Base-by-base conservation (phyloP, 768 basidiomycete species). In the Sistotremastrum suecicum region DNA sequence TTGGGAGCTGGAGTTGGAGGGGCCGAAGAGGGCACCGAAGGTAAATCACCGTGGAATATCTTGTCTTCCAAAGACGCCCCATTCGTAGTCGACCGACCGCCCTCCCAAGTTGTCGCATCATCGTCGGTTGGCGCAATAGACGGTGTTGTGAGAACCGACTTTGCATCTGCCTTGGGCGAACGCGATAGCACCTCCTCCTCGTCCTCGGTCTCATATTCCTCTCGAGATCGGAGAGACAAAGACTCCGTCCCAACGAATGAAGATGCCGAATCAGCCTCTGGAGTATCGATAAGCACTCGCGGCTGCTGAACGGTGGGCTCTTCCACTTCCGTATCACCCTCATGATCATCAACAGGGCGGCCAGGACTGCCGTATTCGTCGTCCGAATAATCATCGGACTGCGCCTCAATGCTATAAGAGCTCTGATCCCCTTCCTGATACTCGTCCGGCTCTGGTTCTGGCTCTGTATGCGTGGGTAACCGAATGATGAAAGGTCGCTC, bases 401-500 rank as follows among this genome's bases (percentile, higher is more conserved):
- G 20, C 1, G 20, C 20, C 2, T 20, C 20, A 2, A 20, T 20
- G 20, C 20, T 20, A 20, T 20, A 20, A 20, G 20, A 20, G 20
- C 20, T 20, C 20, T 20, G 20, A 20, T 20, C 20, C 20, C 20
- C 20, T 20, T 20, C 20, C 2, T 20, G 20, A 20, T 20, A 20
- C 2, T 20, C 20, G 20, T 20, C 20, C 48, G 41, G 47, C 48
- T 40, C 45, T 39, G 66, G 57, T 41, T 64, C 67, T 39, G 69
- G 60, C 48, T 75, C 70, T 28, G 67, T 70, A 28, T 60, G 60
- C 31, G 60, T 63, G 11, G 81, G 82, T 30, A 82, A 62, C 51
- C 78, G 72, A 58, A 83, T 70, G 50, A 83, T 61, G 56, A 83
- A 79, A 7, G 78, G 72, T 36, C 70, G 68, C 54, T 80, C 79